These are phyloP conservation scores for Aspergillus sp. DNA, from an alignment of 2,329 filamentous ascomycete species.

Conservation along the genomic window DNA sequence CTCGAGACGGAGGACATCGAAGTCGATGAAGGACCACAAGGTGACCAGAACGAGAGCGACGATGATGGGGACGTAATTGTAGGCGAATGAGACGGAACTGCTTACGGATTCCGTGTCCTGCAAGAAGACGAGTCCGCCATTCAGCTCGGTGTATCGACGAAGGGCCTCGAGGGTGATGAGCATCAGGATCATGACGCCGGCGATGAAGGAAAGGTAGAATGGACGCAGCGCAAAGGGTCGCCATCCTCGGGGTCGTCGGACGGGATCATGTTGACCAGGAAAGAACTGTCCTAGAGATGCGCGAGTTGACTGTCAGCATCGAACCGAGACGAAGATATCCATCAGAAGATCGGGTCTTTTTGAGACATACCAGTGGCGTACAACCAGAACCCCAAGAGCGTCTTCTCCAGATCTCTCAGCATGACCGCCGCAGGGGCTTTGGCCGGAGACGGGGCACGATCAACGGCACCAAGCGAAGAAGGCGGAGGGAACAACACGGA, in stretches of 20 bases:
- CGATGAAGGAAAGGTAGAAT: conserved; percentile 23
- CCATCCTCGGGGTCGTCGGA: conserved; percentile 20
- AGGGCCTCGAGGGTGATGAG: conserved; percentile 26
- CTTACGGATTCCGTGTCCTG: conserved; percentile 27
- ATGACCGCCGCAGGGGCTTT: background rate
- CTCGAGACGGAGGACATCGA: conserved; percentile 49
- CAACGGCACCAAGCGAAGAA: background rate
- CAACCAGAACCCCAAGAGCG: background rate
- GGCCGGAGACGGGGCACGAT: background rate
- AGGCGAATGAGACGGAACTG: conserved; percentile 27
- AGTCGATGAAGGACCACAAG: conserved; percentile 49
- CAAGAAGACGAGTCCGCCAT: conserved; percentile 30
- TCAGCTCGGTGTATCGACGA: conserved; percentile 27
- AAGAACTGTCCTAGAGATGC: background rate
- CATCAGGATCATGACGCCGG: conserved; percentile 22
- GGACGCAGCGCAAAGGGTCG: conserved; percentile 33
- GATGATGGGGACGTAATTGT: conserved; percentile 43
- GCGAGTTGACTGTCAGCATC: background rate
- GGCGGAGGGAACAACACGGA: background rate
- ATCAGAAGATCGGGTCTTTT: background rate
- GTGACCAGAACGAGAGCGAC: conserved; percentile 46
- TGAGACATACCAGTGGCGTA: background rate
- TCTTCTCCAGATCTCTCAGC: background rate
- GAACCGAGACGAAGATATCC: background rate
- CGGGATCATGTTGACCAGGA: background rate